phyloP scores from a whole-genome alignment of 805 yeast genomes.

The Candida suzukii region DNA sequence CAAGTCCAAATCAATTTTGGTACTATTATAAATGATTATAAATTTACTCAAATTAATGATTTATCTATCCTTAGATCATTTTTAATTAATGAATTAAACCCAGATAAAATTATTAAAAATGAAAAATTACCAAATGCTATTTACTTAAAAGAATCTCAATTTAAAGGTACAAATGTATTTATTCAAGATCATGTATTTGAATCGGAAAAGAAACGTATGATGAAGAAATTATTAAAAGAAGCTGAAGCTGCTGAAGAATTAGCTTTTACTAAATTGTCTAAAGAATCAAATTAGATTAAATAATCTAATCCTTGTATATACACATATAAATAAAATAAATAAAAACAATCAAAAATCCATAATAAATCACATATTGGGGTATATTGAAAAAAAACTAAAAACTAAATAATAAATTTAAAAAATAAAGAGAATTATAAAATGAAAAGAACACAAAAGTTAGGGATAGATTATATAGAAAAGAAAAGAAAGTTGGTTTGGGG shows the following conservation, averaged over 20 bases:
- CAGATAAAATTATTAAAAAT: conserved; percentile 34
- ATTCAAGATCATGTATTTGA: conserved; percentile 45
- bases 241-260: conserved; percentile 20
- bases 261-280: neutral
- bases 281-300: no score
- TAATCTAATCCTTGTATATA: neutral
- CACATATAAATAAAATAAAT: no score
- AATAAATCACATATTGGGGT: neutral
- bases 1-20: conserved; percentile 41
- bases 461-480: no score
- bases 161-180: conserved; percentile 49
- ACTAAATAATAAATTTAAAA: neutral
- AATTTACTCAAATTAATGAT: conserved; percentile 34
- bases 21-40: conserved; percentile 45
- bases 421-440: neutral
- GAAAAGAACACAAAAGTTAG: neutral
- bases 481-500: neutral
- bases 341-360: no score
- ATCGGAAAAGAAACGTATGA: conserved; percentile 35
- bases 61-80: conserved; percentile 32
- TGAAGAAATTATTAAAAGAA: conserved; percentile 36
- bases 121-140: conserved; percentile 76
- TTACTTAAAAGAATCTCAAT: conserved; percentile 48
- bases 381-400: neutral
- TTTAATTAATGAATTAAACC: conserved; percentile 29